These are phyloP conservation scores for Rhodotorula sp. DNA, from an alignment of 1,284 basidiomycete genomes.

Conservation along the genomic window DNA sequence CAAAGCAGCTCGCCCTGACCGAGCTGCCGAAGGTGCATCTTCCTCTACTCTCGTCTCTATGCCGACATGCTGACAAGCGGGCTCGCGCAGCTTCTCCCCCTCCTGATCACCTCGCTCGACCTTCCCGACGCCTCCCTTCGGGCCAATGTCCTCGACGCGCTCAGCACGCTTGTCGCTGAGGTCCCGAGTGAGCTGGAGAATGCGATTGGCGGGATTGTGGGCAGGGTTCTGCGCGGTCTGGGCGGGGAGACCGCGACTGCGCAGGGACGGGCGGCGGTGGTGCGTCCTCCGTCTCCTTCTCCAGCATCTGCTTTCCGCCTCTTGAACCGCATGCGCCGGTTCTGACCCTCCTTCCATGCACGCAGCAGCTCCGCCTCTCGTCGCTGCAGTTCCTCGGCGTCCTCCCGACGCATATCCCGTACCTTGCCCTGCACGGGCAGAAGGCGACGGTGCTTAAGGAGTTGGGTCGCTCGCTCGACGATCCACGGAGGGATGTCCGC, in stretches of 20 bases:
- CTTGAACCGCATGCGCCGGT: background rate
- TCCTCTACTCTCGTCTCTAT: background rate
- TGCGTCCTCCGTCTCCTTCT: background rate
- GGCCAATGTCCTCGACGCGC: conserved; percentile 74
- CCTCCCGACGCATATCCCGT: conserved; percentile 73
- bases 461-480: conserved; percentile 75
- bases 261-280: conserved; percentile 9
- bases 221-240: conserved; percentile 41
- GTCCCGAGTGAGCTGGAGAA: conserved; percentile 61
- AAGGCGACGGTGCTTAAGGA: conserved; percentile 72
- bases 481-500: conserved; percentile 75
- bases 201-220: conserved; percentile 53
- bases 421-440: conserved; percentile 72
- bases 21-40: conserved; percentile 60
- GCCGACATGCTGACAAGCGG: background rate
- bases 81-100: conserved; percentile 70
- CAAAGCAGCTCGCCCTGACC: conserved; percentile 68
- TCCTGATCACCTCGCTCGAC: conserved; percentile 81
- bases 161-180: conserved; percentile 70
- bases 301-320: background rate
- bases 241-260: conserved; percentile 9
- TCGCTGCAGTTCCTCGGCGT: conserved; percentile 73
- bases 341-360: too few relatives aligned
- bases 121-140: conserved; percentile 73
- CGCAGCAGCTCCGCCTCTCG: conserved; percentile 69